Evolutionary conservation across 2,329 filamentous ascomycete genomes (phyloP), one percentile per base, ranked within the genome.

Genomic region (Gnomoniopsis smithogilvyi): DNA sequence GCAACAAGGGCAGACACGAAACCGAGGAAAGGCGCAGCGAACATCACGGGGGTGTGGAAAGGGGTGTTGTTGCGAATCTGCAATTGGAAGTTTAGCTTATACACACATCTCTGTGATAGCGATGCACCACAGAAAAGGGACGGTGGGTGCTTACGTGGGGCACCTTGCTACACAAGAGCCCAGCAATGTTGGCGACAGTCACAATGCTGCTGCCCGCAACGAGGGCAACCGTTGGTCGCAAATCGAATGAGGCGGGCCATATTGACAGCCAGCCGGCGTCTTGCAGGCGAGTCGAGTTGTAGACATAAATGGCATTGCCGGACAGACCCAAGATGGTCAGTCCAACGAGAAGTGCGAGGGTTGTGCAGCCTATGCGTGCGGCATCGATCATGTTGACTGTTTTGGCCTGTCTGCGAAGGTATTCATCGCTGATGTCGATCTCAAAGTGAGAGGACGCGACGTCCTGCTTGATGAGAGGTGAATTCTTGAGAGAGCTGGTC

Each of bases 231-330:
- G 81, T 83, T 2, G 84, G 84, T 51, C 81, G 76, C 36, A 84
- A 67, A 67, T 87, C 79, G 66, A 87, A 83, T 33, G 79, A 70
- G 15, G 74, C 70, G 0, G 85, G 85, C 85, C 85, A 88, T 51
- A 87, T 67, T 1, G 83, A 75, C 19, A 87, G 75, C 22, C 80
- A 65, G 65, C 75, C 81, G 49, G 78, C 75, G 19, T 68, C 67
- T 1, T 79, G 66, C 17, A 82, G 68, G 58, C 80, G 76, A 2
- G 85, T 87, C 30, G 72, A 71, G 64, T 83, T 76, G 72, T 85
- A 87, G 41, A 83, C 79, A 33, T 75, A 69, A 46, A 87, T 70
- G 6, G 81, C 76, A 67, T 86, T 76, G 64, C 76, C 81, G 3
- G 83, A 77, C 12, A 84, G 75, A 26, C 79, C 83, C 8, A 87